Evolutionary conservation across 2,329 filamentous ascomycete genomes (phyloP), one percentile per base, ranked within the genome.

Genomic region (Tolypocladium amazonense): DNA sequence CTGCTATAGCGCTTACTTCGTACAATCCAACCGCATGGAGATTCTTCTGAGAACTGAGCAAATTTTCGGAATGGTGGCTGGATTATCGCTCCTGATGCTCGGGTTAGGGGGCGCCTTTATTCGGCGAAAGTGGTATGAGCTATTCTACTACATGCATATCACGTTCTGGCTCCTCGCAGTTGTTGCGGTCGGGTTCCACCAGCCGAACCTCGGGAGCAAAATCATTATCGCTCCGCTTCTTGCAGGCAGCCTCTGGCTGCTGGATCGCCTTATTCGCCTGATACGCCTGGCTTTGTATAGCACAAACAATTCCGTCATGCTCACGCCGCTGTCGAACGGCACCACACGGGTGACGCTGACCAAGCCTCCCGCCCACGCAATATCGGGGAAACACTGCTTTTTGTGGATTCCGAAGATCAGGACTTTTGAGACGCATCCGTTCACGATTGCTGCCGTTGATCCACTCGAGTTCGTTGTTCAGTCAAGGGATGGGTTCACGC

Each of bases 351-450:
- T 86, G n/a, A 74, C 77, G 0, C 71, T 86, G 38, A 71, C 75
- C 56, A 81, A 82, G 68, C 75, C 78, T 3, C 78, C 79, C 1
- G 61, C 75, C 0, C 70, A 72, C 2, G 78, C 79, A 1, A 69
- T 72, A 2, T 77, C 84, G 0, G 85, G 84, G 1, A 81, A 82
- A 62, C 85, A 88, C 66, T 83, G 82, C 64, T 87, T 86, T 65
- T 70, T 88, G 37, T 88, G 83, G 83, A 78, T 88, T 8, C 86
- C 85, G 0, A 72, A 72, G 5, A 77, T 88, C 56, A 79, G 84
- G 12, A 64, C 73, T 1, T 72, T 81, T 23, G 81, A 88, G 69
- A 84, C 80, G 2, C 86, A 88, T 62, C 85, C 85, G 0, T 88
- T 88, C 64, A 87, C 84, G 2, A 81, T 87, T 56, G 80, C 81